Evolutionary conservation across 805 yeast genomes (phyloP).

Genomic region (Teunomyces kruisii): DNA sequence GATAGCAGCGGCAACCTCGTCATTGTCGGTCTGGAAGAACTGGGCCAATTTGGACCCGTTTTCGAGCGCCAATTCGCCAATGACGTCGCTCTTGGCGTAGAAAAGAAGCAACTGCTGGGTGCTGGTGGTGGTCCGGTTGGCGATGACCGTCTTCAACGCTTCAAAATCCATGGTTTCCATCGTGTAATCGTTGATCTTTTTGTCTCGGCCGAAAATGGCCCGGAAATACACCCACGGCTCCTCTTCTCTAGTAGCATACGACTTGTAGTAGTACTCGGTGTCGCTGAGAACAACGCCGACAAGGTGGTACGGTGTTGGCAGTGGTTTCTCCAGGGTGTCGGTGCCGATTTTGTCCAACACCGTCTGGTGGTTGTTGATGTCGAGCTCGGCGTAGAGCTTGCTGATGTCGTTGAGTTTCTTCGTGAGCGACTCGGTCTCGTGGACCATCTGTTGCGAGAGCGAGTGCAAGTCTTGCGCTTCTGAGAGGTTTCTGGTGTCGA

Average conservation of each 20-base stretch:
- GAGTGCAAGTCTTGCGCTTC: constrained; percentile 14
- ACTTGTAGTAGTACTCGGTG: constrained; percentile 25
- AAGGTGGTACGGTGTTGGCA: constrained; percentile 25
- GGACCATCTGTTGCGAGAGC: constrained; percentile 19
- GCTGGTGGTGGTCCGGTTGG: constrained; percentile 12
- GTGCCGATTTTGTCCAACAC: constrained; percentile 14
- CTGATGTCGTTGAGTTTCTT: constrained; percentile 19
- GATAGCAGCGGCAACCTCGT: constrained; percentile 7
- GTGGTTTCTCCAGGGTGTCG: background rate
- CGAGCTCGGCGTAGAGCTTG: constrained; percentile 14
- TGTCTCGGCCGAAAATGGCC: constrained; percentile 9
- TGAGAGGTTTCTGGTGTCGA: constrained; percentile 10
- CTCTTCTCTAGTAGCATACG: constrained; percentile 10
- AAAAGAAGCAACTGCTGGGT: constrained; percentile 15
- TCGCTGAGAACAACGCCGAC: constrained; percentile 34
- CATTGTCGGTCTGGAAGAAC: constrained; percentile 20
- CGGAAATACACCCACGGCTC: constrained; percentile 24
- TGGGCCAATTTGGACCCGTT: constrained; percentile 11
- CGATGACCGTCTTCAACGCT: constrained; percentile 16
- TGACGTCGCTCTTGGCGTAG: constrained; percentile 17
- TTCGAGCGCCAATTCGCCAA: constrained; percentile 1
- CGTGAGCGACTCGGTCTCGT: constrained; percentile 15
- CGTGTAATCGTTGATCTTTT: constrained; percentile 15
- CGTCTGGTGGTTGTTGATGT: constrained; percentile 20
- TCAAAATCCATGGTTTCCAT: constrained; percentile 20